Evolutionary conservation across 1,284 basidiomycete species (phyloP).

Genomic region (Caloboletus inedulis): DNA sequence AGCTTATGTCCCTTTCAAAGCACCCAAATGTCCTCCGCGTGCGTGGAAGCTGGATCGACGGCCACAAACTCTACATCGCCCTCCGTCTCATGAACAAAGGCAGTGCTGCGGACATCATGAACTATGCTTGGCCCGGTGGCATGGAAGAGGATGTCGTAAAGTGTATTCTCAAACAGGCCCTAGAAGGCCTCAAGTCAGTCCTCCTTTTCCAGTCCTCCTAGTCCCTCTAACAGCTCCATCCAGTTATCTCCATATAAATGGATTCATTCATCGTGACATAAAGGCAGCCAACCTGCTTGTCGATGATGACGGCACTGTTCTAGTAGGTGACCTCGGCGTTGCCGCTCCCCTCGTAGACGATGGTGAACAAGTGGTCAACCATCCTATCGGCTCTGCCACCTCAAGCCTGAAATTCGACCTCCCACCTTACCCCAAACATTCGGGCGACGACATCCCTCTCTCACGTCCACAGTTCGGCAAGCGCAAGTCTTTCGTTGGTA

Average conservation of each 20-base stretch:
- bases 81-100: constrained; percentile 87
- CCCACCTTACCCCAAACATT: constrained; percentile 17
- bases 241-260: constrained; percentile 84
- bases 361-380: constrained; percentile 35
- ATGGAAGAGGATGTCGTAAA: constrained; percentile 85
- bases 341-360: constrained; percentile 77
- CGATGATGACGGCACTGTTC: constrained; percentile 85
- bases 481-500: constrained; percentile 87
- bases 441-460: background rate
- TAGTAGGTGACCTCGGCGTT: constrained; percentile 86
- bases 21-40: constrained; percentile 90
- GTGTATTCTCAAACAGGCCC: constrained; percentile 78
- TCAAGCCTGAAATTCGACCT: constrained; percentile 37
- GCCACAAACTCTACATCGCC: constrained; percentile 82
- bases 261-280: constrained; percentile 86
- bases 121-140: constrained; percentile 78
- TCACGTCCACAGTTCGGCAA: constrained; percentile 53
- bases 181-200: constrained; percentile 78
- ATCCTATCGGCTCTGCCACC: constrained; percentile 20
- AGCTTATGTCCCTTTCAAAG: constrained; percentile 90
- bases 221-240: constrained; percentile 2
- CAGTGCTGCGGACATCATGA: constrained; percentile 84
- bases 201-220: background rate
- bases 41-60: constrained; percentile 83
- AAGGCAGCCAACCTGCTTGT: constrained; percentile 89